Conservation (phyloP, 805 yeast species). For the Sungouiozyma intestinalis region DNA sequence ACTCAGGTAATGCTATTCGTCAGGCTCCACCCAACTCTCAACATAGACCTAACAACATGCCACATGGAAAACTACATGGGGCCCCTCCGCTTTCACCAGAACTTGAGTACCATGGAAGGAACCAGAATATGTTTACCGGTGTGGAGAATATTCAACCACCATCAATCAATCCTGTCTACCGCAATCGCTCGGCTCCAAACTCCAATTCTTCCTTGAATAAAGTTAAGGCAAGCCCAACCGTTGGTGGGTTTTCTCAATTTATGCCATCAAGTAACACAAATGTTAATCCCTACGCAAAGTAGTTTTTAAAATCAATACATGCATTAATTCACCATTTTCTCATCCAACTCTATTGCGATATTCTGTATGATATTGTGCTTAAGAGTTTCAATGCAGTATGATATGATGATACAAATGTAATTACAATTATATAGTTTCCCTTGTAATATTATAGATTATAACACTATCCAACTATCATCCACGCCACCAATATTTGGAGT, state of each 20-base stretch:
- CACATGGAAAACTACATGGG: neutral
- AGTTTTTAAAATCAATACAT: neutral
- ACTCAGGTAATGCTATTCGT: neutral
- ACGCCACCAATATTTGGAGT: neutral
- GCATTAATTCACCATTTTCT: neutral
- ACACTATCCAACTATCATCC: conserved; percentile 5
- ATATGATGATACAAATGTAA: neutral
- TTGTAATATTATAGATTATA: neutral
- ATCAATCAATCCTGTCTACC: neutral
- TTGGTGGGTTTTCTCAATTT: conserved; percentile 26
- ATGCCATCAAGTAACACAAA: conserved; percentile 19
- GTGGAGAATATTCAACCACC: neutral
- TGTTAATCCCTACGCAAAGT: conserved; percentile 22
- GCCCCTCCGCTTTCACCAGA: neutral
- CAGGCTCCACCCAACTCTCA: neutral
- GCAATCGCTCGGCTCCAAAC: neutral
- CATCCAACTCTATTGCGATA: too few species aligned
- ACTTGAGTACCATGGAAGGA: neutral
- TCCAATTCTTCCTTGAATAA: neutral
- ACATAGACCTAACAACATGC: neutral
- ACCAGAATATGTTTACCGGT: neutral
- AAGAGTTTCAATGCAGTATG: neutral
- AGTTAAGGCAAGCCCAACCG: conserved; percentile 1
- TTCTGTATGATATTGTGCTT: too few species aligned
- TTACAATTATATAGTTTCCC: neutral